Percentiles rank a stretch among this genome's conserved stretches.
Conservation (phyloP, 2,329 filamentous ascomycete species). For the Aureobasidium mangrovei region DNA sequence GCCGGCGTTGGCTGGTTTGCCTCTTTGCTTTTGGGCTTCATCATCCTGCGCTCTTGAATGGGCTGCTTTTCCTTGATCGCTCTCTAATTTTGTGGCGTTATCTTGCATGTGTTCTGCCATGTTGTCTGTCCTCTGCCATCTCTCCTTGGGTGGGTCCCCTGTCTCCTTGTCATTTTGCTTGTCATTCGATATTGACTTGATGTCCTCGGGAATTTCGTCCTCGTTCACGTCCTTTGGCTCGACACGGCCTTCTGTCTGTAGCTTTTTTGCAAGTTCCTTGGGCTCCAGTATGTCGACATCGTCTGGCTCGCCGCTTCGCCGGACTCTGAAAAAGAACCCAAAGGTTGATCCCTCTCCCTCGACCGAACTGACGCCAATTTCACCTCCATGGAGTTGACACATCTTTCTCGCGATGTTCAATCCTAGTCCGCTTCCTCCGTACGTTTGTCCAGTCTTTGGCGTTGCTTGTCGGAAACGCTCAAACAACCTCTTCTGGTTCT, state of each 20-base stretch:
- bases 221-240: conserved; percentile 14
- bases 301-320: conserved; percentile 25
- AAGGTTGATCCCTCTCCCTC: conserved; percentile 33
- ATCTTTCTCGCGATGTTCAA: conserved; percentile 40
- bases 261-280: neutral
- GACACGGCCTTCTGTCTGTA: neutral
- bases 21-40: neutral
- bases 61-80: neutral
- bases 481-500: conserved; percentile 14
- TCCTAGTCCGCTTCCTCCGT: conserved; percentile 34
- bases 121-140: conserved; percentile 5
- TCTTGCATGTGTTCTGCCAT: neutral
- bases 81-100: neutral
- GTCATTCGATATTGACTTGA: conserved; percentile 21
- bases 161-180: neutral
- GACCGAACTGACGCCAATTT: conserved; percentile 36
- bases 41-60: neutral
- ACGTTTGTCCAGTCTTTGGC: conserved; percentile 18
- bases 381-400: conserved; percentile 35
- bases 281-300: conserved; percentile 18
- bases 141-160: neutral
- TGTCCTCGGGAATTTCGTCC: conserved; percentile 15
- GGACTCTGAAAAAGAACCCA: conserved; percentile 34
- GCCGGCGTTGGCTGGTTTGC: conserved; percentile 3
- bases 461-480: conserved; percentile 16